Evolutionary conservation across 106 monocot species (phyloP), one percentile per base, ranked within the genome.

Genomic region (Dendrobium huoshanense): DNA sequence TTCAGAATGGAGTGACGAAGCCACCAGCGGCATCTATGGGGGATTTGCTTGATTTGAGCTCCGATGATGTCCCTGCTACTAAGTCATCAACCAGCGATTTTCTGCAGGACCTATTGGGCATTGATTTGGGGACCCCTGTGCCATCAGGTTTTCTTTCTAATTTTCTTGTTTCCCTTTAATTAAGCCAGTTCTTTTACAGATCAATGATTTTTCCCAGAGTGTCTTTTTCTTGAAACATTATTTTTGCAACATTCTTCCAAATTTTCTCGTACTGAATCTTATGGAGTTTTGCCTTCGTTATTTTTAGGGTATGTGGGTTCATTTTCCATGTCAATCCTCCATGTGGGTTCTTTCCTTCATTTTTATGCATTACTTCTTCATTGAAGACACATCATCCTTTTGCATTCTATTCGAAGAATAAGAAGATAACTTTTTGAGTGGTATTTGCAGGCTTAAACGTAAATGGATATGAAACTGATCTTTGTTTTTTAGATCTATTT

Each of bases 1-100:
- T 95, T 80, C 93, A 95, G 48, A 99, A 99, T 90, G 99, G 99
- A 75, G 93, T 95, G 43, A 84, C 83, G 19, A 95, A 95, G 68
- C 85, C 88, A 49, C 85, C 88, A 22, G 76, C 91, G 59, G 85
- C 90, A 81, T 88, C 91, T 22, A 75, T 96, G 10, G 85, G 86
- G 2, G 92, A 93, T 86, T 86, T 99, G 56, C 92, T 99, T 81
- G 99, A 99, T 85, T 91, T 99, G 29, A 90, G 84, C 68, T 89
- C 95, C 73, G 93, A 99, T 85, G 95, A 99, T 87, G 37, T 79
- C 43, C 95, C 93, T 68, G 86, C 73, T 64, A 67, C 88, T 48
- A 84, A 51, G 80, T 85, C 93, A 31, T 84, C 94, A 18, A 82
- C 91, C 72, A 82, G 67, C 79, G 90, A 99, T 86, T 95, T 95